Conservation (phyloP, 129 eudicot genomes). For the Chrysanthemum seticuspe region DNA sequence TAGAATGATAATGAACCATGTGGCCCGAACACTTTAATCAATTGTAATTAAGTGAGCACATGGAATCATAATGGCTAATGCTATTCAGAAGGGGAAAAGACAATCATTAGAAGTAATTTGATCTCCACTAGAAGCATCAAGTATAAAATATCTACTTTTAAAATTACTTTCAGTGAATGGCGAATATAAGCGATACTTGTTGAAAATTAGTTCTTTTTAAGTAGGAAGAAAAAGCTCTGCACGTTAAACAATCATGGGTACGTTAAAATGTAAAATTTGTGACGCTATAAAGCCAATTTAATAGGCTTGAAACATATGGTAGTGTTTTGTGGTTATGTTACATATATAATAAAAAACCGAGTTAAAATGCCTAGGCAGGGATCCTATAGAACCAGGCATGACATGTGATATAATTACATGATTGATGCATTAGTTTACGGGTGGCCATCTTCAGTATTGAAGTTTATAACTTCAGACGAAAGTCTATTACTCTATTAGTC, state of each 20-base stretch:
- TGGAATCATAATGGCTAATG: background rate
- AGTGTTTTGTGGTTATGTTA: background rate
- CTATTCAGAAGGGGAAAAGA: constrained; percentile 16
- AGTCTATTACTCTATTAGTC: constrained; percentile 1
- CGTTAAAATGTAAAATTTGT: background rate
- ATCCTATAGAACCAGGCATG: constrained; percentile 1
- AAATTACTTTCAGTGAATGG: background rate
- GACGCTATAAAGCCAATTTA: background rate
- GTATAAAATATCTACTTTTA: constrained; percentile 11
- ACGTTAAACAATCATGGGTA: background rate
- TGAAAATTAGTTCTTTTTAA: constrained; percentile 11
- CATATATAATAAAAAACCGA: background rate
- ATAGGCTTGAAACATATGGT: background rate
- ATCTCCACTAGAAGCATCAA: constrained; percentile 15
- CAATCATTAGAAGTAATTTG: constrained; percentile 20
- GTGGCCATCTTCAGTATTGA: constrained; percentile 15
- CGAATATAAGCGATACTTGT: background rate
- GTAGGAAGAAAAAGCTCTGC: constrained; percentile 3
- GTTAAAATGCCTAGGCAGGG: background rate
- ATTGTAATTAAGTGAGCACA: constrained; percentile 2
- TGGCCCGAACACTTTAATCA: constrained; percentile 25
- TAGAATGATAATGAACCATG: background rate
- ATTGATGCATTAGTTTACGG: background rate
- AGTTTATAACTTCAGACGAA: background rate
- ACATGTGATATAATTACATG: background rate